Evolutionary conservation across 306 rosid species (phyloP), one percentile per base, ranked within the genome.

Genomic region (Fragaria nilgerrensis): DNA sequence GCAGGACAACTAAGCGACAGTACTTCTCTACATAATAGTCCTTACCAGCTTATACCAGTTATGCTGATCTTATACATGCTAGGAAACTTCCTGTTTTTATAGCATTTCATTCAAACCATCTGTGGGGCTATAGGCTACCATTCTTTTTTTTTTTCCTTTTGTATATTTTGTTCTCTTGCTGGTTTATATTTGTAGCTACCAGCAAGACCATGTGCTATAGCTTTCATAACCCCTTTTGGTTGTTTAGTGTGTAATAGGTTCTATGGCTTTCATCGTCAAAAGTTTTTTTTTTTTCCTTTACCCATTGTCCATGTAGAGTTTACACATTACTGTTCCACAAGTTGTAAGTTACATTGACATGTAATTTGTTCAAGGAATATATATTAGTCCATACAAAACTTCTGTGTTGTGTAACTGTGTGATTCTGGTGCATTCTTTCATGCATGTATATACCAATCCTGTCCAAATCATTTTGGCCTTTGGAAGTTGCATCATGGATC

Each of bases 1-100:
- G 85, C 97, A 15, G 94, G 97, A 66, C 89, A 92, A 73, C 29
- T 88, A 6, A 84, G 94, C 63, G 84, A 86, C 9, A 74, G 86
- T 86, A 78, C 67, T 72, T 87, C 90, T 65, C 34, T 81, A 45
- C 84, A 45, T 29, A 80, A 64, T 13, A 73, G 84, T 56, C 84
- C 80, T 29, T 56, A 74, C 81, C 75, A 72, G 78, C 78, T 73
- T 61, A 72, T 84, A 50, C 73, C 55, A 72, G 63, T 90, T 36
- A 19, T 88, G 45, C 74, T 78, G 67, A 16, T 79, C 76, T 9
- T 83, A 79, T 69, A 83, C 7, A 72, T 89, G 56, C 79, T 76
- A 70, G 75, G 76, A 76, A 68, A 83, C 85, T 76, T 77, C 76
- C 80, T 70, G 52, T 77, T 82, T 77, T 89, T 77, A 74, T 94